Evolutionary conservation across 2,329 filamentous ascomycete species (phyloP).

Genomic region (Rhynchosporium graminicola): DNA sequence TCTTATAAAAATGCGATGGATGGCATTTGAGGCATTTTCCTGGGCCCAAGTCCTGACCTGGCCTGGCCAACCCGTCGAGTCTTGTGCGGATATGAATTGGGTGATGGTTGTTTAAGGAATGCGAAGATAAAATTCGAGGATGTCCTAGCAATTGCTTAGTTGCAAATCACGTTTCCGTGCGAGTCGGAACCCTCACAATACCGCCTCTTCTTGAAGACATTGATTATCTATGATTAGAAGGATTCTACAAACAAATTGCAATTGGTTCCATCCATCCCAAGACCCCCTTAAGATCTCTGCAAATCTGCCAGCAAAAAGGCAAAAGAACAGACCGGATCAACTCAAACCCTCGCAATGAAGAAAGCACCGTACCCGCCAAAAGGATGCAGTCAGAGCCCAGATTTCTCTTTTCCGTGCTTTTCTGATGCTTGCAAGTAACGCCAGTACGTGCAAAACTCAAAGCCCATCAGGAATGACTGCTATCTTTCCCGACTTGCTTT

Average conservation of each 20-base stretch:
- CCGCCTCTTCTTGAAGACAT: background rate
- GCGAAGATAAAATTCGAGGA: background rate
- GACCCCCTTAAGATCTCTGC: background rate
- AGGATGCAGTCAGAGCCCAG: background rate
- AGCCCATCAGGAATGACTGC: conserved; percentile 15
- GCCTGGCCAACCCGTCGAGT: background rate
- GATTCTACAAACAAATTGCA: background rate
- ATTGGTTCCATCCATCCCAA: conserved; percentile 4
- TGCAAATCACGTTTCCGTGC: background rate
- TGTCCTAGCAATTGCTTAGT: background rate
- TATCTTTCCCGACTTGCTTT: conserved; percentile 7
- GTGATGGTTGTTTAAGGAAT: background rate
- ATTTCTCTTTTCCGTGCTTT: conserved; percentile 12
- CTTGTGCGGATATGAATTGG: background rate
- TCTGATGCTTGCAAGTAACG: conserved; percentile 15
- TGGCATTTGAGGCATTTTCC: background rate
- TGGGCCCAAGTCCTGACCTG: background rate
- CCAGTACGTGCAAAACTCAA: conserved; percentile 11
- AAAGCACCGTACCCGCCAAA: conserved; percentile 12
- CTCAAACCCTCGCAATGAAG: background rate
- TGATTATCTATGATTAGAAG: conserved; percentile 12
- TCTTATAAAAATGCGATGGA: background rate
- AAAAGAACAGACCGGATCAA: conserved; percentile 5
- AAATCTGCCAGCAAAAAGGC: background rate
- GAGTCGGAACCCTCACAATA: too few relatives aligned